Conservation (phyloP, 371 early-diverging fungal species). For the Lichtheimia ornata region DNA sequence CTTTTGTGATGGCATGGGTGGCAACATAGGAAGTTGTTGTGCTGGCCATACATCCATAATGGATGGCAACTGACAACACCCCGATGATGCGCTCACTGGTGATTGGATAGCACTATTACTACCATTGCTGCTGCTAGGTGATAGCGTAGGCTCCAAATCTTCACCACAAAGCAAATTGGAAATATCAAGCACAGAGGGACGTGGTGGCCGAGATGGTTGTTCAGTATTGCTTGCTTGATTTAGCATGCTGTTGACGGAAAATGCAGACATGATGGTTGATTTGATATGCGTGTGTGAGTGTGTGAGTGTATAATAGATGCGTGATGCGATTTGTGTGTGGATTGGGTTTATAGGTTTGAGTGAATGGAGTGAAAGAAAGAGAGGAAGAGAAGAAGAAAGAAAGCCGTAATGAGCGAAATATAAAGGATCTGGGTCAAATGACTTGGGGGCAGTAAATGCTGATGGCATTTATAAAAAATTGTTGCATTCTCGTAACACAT, state of each 20-base stretch:
- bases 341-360: background rate
- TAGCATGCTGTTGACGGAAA: conserved; percentile 8
- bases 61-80: conserved; percentile 26
- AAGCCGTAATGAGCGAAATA: background rate
- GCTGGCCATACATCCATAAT: background rate
- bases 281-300: background rate
- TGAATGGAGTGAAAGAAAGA: conserved; percentile 2
- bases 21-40: background rate
- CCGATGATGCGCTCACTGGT: conserved; percentile 3
- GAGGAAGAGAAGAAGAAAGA: background rate
- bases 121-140: too few relatives aligned
- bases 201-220: background rate
- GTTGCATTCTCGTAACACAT: background rate
- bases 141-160: conserved; percentile 24
- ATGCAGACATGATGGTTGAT: conserved; percentile 8
- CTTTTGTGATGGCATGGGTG: background rate
- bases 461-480: conserved; percentile 2
- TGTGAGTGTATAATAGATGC: background rate
- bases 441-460: background rate
- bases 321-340: background rate
- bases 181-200: conserved; percentile 46
- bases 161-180: conserved; percentile 27
- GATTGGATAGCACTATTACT: background rate
- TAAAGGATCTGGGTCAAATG: background rate
- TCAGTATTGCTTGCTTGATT: background rate